Percentiles rank a stretch among this genome's conserved stretches.
phyloP scores from a whole-genome alignment of 2,329 filamentous ascomycete genomes.

The Neonectria ditissima region DNA sequence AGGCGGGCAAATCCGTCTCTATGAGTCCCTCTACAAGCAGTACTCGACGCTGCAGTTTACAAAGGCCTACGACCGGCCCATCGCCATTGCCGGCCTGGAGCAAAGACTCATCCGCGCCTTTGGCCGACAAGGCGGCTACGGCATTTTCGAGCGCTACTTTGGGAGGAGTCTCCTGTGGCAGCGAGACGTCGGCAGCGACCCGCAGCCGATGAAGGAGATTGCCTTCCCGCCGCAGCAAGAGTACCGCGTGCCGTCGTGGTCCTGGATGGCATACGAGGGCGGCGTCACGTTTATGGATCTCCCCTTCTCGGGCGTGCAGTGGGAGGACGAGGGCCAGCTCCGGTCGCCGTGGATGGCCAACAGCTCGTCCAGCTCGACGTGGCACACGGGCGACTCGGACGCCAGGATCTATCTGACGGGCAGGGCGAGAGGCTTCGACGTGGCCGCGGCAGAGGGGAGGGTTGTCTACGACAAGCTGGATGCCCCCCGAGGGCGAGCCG shows the following conservation, averaged over 20 bases:
- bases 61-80: slow-evolving; percentile 28
- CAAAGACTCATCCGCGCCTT: slow-evolving; percentile 28
- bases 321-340: slow-evolving; percentile 18
- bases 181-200: neutral
- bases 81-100: slow-evolving; percentile 37
- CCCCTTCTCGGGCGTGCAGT: slow-evolving; percentile 31
- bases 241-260: slow-evolving; percentile 47
- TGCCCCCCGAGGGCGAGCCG: neutral
- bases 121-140: slow-evolving; percentile 32
- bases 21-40: slow-evolving; percentile 31
- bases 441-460: neutral
- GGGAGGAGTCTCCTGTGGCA: slow-evolving; percentile 36
- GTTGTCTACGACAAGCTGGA: slow-evolving; percentile 19
- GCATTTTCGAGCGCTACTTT: slow-evolving; percentile 31
- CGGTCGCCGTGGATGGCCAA: slow-evolving; percentile 23
- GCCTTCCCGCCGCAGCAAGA: slow-evolving; percentile 10
- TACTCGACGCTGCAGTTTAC: slow-evolving; percentile 34
- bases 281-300: slow-evolving; percentile 46
- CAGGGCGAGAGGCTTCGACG: slow-evolving; percentile 7
- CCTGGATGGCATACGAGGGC: slow-evolving; percentile 52
- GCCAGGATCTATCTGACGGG: slow-evolving; percentile 16
- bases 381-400: slow-evolving; percentile 25
- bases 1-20: slow-evolving; percentile 30
- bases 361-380: neutral
- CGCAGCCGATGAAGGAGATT: slow-evolving; percentile 12